These are phyloP conservation scores for Petasospora fabianii DNA, from an alignment of 1,139 yeast genomes.

Conservation along the genomic window DNA sequence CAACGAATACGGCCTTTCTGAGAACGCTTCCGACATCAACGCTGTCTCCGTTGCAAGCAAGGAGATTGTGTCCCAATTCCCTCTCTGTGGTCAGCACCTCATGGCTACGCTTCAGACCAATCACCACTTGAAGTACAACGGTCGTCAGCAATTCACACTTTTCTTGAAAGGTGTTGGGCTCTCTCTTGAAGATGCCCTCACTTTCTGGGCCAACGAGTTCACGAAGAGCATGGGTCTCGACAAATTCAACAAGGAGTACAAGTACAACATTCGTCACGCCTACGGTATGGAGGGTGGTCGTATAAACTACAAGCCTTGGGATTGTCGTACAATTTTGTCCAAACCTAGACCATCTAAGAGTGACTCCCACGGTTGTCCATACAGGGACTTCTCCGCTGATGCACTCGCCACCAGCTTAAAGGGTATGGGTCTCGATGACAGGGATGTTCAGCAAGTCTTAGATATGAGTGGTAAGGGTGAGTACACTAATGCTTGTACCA, in stretches of 20 bases:
- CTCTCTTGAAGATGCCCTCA: constrained; percentile 79
- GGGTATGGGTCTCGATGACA: constrained; percentile 68
- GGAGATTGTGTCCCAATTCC: constrained; percentile 62
- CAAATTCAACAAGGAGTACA: constrained; percentile 81
- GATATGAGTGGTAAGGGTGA: constrained; percentile 65
- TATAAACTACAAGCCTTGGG: constrained; percentile 81
- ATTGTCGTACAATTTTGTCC: constrained; percentile 71
- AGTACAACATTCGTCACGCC: constrained; percentile 80
- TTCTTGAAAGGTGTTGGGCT: constrained; percentile 90
- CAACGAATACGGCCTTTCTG: constrained; percentile 32
- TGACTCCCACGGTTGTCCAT: constrained; percentile 92
- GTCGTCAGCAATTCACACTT: constrained; percentile 80
- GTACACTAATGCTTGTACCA: constrained; percentile 84
- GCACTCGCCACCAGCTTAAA: constrained; percentile 51
- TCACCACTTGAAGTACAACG: constrained; percentile 76
- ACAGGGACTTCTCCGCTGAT: constrained; percentile 67
- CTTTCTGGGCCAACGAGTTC: constrained; percentile 79
- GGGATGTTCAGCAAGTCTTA: constrained; percentile 56
- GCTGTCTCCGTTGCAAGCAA: constrained; percentile 58
- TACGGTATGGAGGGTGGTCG: constrained; percentile 93
- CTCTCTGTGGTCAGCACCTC: constrained; percentile 74
- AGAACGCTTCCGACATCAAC: constrained; percentile 45
- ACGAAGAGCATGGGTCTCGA: constrained; percentile 65
- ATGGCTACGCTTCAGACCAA: constrained; percentile 56
- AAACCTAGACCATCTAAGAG: constrained; percentile 69